These are phyloP conservation scores for Elongisporangium prolatum DNA, from an alignment of 352 stramenopile genomes.

Conservation along the genomic window DNA sequence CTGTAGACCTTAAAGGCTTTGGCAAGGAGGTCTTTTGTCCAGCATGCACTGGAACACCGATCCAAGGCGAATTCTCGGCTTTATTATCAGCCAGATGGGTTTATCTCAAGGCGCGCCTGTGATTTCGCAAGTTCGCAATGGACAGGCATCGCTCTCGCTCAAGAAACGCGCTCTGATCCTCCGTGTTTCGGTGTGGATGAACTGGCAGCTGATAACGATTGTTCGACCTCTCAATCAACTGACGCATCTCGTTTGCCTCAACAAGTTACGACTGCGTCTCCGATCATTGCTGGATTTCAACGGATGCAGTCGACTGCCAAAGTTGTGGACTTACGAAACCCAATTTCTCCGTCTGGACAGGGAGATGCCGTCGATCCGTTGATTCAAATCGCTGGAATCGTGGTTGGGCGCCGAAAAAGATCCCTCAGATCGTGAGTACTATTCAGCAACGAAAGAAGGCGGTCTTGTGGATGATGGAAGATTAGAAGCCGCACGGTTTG, in stretches of 20 bases:
- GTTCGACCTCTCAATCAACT: no score
- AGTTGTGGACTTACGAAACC: neutral
- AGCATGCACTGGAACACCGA: constrained; percentile 4
- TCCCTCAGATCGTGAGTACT: no score
- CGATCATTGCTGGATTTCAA: constrained; percentile 3
- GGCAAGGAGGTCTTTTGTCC: neutral
- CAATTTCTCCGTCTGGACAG: neutral
- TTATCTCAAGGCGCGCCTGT: no score
- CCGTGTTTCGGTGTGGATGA: no score
- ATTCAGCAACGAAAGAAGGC: no score
- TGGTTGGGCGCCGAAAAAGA: no score
- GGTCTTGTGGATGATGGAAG: constrained; percentile 3
- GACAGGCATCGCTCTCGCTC: no score
- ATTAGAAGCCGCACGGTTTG: neutral
- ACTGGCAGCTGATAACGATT: no score
- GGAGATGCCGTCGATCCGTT: neutral
- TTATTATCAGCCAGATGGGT: no score
- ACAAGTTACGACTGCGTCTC: neutral
- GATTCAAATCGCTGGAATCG: constrained; percentile 1
- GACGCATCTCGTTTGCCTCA: no score
- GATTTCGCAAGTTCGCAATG: no score
- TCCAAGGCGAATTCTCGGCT: neutral
- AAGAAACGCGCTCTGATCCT: no score
- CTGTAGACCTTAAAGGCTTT: constrained; percentile 2
- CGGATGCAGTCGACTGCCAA: neutral